These are phyloP conservation scores for Colletotrichum noveboracense DNA, from an alignment of 2,329 filamentous ascomycete species.

Conservation along the genomic window DNA sequence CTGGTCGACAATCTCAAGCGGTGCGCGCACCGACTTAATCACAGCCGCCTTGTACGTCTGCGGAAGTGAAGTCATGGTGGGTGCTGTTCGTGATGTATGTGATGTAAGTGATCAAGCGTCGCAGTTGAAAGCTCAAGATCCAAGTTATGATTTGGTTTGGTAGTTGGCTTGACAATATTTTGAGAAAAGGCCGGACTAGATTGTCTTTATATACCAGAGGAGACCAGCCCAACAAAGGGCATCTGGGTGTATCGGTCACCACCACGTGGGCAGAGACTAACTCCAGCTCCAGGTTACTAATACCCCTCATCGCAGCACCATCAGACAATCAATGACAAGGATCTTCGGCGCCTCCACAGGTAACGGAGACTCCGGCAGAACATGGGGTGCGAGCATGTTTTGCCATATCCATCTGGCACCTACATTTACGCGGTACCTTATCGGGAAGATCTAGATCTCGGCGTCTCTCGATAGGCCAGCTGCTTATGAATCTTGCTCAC, in stretches of 20 bases:
- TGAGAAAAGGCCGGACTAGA: rapidly evolving
- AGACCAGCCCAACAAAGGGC: not conserved
- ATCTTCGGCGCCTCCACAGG: not conserved
- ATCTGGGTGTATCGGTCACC: not conserved
- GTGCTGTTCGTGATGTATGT: not conserved
- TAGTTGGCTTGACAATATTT: not conserved
- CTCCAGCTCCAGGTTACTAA: not conserved
- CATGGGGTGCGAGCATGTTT: not conserved
- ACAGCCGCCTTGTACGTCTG: constrained; percentile 72
- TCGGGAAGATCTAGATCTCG: not conserved
- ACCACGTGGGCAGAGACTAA: not conserved
- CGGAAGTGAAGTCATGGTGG: constrained; percentile 48
- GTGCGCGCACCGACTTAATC: constrained; percentile 55
- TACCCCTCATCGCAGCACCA: not conserved
- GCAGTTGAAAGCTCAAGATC: not conserved
- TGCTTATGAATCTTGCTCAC: not conserved
- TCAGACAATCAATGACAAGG: not conserved
- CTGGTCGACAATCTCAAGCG: constrained; percentile 64
- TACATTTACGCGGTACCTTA: not conserved
- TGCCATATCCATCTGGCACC: not conserved
- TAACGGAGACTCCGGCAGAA: not conserved
- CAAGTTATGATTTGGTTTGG: rapidly evolving
- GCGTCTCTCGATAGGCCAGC: not conserved
- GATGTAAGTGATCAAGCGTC: rapidly evolving
- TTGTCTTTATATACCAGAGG: not conserved